Evolutionary conservation across 1,139 yeast genomes (phyloP), one percentile per base, ranked within the genome.

Genomic region (Protomyces macrosporus): DNA sequence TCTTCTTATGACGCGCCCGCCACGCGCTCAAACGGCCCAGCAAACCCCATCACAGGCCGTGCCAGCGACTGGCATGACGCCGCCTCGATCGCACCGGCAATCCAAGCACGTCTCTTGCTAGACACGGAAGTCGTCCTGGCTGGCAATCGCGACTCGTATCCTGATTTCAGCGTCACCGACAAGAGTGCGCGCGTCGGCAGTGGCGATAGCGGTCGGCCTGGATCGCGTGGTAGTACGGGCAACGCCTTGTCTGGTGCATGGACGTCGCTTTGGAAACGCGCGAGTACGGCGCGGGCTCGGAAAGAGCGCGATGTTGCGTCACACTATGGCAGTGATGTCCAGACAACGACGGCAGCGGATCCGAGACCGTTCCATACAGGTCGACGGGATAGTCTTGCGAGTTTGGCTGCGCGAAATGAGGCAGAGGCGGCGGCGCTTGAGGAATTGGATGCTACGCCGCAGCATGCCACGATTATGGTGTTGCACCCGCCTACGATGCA

Each of bases 281-380:
- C 62, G 6, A 51, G 62, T 35, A 51, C 56, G 5, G 62, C 62
- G 6, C 42, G 62, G 12, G 45, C 56, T 4, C 53, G 53, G 35
- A 58, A 58, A 36, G 62, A 58, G 45, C 42, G 53, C 45, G 62
- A 58, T 52, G 62, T 58, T 10, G 62, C 62, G 30, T 50, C 42
- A 16, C 62, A 58, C 34, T 42, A 42, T 6, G 39, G 39, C 39
- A 36, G 39, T 12, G 12, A 12, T 12, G 12, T 7, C 12, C 12
- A 7, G 12, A 7, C 12, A 1, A 42, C n/a, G 4, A 42, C 30
- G 9, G 48, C 48, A 9, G 16, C 48, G 9, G 30, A 42, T 9
- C 14, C 42, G 5, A 23, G 23, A 23, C 23, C 23, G 2, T 23
- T 23, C 2, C 23, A 23, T 23, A 39, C n/a, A 7, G 42, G 42